Conservation (phyloP, 1,284 basidiomycete species). For the Ustilago loliicola region DNA sequence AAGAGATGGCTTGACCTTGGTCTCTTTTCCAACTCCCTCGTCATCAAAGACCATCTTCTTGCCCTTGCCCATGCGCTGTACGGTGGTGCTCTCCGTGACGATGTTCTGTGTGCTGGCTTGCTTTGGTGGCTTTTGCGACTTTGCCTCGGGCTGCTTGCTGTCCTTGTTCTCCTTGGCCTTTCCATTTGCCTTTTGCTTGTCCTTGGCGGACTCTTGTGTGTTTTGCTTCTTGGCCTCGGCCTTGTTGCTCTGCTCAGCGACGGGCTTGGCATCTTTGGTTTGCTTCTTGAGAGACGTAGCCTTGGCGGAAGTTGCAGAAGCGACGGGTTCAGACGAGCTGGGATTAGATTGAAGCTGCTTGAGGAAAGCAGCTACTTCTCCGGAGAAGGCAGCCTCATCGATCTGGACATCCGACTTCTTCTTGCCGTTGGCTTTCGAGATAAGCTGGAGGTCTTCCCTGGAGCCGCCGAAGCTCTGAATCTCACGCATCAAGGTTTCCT, state of each 20-base stretch:
- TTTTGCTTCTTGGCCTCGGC: constrained; percentile 21
- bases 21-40: constrained; percentile 37
- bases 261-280: constrained; percentile 11
- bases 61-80: constrained; percentile 43
- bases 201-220: constrained; percentile 2
- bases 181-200: constrained; percentile 29
- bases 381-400: constrained; percentile 44
- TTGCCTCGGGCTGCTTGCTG: constrained; percentile 30
- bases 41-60: constrained; percentile 61
- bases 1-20: constrained; percentile 25
- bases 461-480: constrained; percentile 52
- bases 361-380: constrained; percentile 39
- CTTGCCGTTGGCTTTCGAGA: constrained; percentile 41
- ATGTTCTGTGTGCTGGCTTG: constrained; percentile 12
- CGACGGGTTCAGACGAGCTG: constrained; percentile 20
- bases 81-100: constrained; percentile 25
- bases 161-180: constrained; percentile 22
- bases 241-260: constrained; percentile 16
- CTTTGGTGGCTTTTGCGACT: constrained; percentile 23
- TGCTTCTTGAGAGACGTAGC: constrained; percentile 13
- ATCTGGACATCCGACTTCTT: constrained; percentile 35
- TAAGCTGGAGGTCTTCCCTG: constrained; percentile 44
- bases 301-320: neutral
- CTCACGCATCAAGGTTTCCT: constrained; percentile 47
- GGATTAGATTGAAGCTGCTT: constrained; percentile 43